These are phyloP conservation scores for Fraxinus xanthoxyloides DNA, from an alignment of 305 asterid genomes.

Conservation along the genomic window DNA sequence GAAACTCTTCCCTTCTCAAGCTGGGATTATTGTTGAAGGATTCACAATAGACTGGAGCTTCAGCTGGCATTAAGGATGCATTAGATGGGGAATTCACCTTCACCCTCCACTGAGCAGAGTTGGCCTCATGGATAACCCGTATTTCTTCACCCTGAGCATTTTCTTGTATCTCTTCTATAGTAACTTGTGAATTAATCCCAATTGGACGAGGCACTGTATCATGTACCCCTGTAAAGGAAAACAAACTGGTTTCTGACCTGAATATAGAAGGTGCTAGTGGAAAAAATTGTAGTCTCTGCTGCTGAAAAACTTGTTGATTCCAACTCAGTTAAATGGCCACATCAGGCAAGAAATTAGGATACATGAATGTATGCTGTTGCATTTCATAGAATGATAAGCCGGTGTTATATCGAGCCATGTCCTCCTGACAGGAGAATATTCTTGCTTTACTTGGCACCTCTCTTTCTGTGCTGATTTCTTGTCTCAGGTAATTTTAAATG, in stretches of 20 bases:
- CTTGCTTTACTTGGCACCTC: background rate
- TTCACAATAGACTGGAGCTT: background rate
- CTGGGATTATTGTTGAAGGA: background rate
- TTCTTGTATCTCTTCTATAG: conserved; percentile 17
- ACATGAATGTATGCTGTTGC: background rate
- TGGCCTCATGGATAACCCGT: background rate
- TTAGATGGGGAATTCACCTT: background rate
- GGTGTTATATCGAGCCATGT: background rate
- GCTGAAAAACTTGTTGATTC: conserved; percentile 12
- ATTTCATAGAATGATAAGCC: background rate
- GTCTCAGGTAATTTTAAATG: conserved; percentile 16
- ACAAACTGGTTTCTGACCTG: conserved; percentile 16
- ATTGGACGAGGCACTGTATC: conserved; percentile 11
- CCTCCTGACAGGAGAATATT: background rate
- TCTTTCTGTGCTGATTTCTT: background rate
- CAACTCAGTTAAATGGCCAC: conserved; percentile 3
- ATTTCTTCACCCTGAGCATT: background rate
- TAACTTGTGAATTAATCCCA: conserved; percentile 15
- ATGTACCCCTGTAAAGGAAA: background rate
- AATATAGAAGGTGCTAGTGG: conserved; percentile 19
- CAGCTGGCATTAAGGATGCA: background rate
- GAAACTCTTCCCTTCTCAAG: background rate
- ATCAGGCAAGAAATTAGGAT: conserved; percentile 1
- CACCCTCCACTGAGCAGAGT: conserved; percentile 6
- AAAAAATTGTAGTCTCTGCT: conserved; percentile 14